Conservation (phyloP, 345 rosid species). For the Microcos paniculata region DNA sequence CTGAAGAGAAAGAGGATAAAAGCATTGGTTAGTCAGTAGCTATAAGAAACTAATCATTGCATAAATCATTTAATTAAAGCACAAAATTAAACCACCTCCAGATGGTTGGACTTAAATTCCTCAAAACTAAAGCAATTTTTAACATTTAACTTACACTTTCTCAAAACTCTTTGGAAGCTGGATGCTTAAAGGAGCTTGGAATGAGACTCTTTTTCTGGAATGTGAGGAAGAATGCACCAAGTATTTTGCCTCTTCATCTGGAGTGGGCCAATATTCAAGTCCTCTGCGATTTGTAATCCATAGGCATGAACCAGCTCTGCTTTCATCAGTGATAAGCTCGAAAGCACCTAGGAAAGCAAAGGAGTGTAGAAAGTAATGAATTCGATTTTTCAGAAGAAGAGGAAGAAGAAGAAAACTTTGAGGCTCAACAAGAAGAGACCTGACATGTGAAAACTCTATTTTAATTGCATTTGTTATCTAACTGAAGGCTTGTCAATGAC, state of each 20-base stretch:
- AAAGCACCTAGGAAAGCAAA: constrained; percentile 59
- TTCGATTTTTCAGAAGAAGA: neutral
- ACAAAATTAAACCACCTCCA: neutral
- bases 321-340: constrained; percentile 82
- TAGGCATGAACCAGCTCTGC: constrained; percentile 83
- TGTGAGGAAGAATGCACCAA: constrained; percentile 36
- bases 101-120: neutral
- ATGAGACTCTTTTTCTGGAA: constrained; percentile 38
- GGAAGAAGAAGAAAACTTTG: neutral
- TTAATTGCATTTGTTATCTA: neutral
- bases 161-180: constrained; percentile 77
- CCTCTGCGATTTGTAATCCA: constrained; percentile 93
- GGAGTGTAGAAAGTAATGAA: constrained; percentile 9
- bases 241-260: constrained; percentile 71
- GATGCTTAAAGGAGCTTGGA: constrained; percentile 34
- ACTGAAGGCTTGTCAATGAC: neutral
- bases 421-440: neutral
- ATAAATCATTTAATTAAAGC: too few relatives aligned
- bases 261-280: constrained; percentile 90
- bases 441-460: neutral
- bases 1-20: constrained; percentile 45
- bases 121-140: constrained; percentile 8
- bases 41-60: neutral
- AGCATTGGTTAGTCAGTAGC: constrained; percentile 7
- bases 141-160: constrained; percentile 64